Evolutionary conservation across 2,329 filamentous ascomycete genomes (phyloP).

Genomic region (Trichoderma afroharzianum): DNA sequence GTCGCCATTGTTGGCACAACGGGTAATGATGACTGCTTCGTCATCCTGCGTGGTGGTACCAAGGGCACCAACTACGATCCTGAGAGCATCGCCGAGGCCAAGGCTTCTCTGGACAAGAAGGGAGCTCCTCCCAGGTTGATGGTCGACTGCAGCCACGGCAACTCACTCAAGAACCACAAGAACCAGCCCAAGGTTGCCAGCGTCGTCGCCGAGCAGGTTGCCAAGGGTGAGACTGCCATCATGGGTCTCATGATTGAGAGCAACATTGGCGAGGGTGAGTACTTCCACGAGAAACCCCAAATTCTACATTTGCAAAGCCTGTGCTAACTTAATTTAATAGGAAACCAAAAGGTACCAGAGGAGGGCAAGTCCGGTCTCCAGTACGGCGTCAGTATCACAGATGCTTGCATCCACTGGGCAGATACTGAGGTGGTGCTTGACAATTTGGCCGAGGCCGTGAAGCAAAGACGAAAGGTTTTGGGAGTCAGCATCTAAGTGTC

Average conservation of each 20-base stretch:
- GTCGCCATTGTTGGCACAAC: constrained; percentile 92
- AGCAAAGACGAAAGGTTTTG: constrained; percentile 58
- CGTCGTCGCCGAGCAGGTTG: constrained; percentile 77
- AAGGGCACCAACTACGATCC: constrained; percentile 93
- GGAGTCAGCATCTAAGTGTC: neutral
- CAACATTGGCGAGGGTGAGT: constrained; percentile 83
- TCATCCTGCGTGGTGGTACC: constrained; percentile 88
- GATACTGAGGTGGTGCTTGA: constrained; percentile 79
- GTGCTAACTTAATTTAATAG: constrained; percentile 37
- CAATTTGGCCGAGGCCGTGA: constrained; percentile 74
- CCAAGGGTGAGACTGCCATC: constrained; percentile 77
- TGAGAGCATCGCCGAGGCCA: constrained; percentile 77
- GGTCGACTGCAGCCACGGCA: constrained; percentile 98
- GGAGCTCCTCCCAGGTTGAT: constrained; percentile 76
- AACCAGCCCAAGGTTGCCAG: constrained; percentile 95
- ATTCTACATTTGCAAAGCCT: constrained; percentile 20
- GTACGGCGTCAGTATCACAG: constrained; percentile 94
- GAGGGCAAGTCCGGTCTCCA: constrained; percentile 82
- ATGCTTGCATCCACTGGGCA: constrained; percentile 94
- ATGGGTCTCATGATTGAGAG: constrained; percentile 99
- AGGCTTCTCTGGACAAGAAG: constrained; percentile 71
- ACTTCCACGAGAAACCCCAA: too few species aligned
- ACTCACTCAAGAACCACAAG: constrained; percentile 92
- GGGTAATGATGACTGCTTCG: constrained; percentile 96
- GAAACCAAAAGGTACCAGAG: constrained; percentile 84